These are phyloP conservation scores for Synchytrium microbalum DNA, from an alignment of 371 early-diverging fungal species.

Conservation along the genomic window DNA sequence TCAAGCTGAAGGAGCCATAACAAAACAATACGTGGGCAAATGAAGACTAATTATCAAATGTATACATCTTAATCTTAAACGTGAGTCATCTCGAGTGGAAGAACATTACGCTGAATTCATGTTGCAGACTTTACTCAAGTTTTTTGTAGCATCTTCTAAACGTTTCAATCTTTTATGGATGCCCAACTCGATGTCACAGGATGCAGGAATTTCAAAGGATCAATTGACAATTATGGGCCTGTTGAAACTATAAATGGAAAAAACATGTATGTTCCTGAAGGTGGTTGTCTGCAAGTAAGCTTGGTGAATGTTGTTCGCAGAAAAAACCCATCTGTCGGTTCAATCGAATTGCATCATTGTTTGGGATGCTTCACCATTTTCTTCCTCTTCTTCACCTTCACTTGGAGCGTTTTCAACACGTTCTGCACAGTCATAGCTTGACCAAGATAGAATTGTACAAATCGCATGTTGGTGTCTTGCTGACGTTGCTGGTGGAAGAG, in stretches of 20 bases:
- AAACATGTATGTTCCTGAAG: slow-evolving; percentile 96
- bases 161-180: slow-evolving; percentile 43
- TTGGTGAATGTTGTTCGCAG: slow-evolving; percentile 7
- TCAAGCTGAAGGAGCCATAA: slow-evolving; percentile 84
- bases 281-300: slow-evolving; percentile 74
- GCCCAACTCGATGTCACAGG: slow-evolving; percentile 94
- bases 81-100: slow-evolving; percentile 87
- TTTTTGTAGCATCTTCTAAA: background rate
- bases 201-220: slow-evolving; percentile 76
- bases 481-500: no score
- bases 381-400: slow-evolving; percentile 97
- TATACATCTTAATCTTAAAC: slow-evolving; percentile 85
- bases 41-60: slow-evolving; percentile 94
- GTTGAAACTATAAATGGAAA: slow-evolving; percentile 94
- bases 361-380: slow-evolving; percentile 82
- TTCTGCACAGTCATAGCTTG: slow-evolving; percentile 80
- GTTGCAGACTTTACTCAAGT: background rate
- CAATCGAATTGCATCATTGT: no score
- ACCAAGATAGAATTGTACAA: slow-evolving; percentile 58
- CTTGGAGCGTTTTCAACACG: slow-evolving; percentile 96
- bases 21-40: slow-evolving; percentile 83
- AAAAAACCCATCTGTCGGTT: no score
- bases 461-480: no score
- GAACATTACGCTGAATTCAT: slow-evolving; percentile 61
- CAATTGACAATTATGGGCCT: slow-evolving; percentile 81